These are phyloP conservation scores for Scheffersomyces titani DNA, from an alignment of 1,139 yeast species.

Conservation along the genomic window DNA sequence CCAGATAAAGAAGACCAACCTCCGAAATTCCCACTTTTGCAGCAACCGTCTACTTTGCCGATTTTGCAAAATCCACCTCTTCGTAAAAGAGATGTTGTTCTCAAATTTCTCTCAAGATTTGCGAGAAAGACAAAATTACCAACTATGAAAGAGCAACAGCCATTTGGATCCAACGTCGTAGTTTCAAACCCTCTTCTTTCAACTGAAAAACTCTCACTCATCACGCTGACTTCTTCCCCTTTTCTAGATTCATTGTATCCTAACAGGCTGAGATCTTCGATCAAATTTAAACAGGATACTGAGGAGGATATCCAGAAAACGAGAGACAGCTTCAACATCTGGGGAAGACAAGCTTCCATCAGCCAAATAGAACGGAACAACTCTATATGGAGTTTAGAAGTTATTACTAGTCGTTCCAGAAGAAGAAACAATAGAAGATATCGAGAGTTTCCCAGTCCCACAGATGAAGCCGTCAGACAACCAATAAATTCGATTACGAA, in stretches of 20 bases:
- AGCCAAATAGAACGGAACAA: background rate
- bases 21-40: background rate
- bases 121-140: background rate
- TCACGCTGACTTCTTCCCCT: background rate
- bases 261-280: background rate
- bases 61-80: slow-evolving; percentile 8
- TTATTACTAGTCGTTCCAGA: background rate
- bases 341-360: background rate
- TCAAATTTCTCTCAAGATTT: background rate
- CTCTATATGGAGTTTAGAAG: background rate
- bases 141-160: background rate
- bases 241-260: background rate
- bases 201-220: background rate
- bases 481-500: background rate
- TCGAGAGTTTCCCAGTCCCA: background rate
- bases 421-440: background rate
- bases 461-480: background rate
- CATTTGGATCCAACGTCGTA: background rate
- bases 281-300: background rate
- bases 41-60: background rate
- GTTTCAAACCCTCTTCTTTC: background rate
- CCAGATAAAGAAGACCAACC: background rate
- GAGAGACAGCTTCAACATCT: background rate
- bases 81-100: slow-evolving; percentile 4
- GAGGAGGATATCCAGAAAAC: background rate